Evolutionary conservation across 2,329 filamentous ascomycete genomes (phyloP).

Genomic region (Aureobasidium sp.): DNA sequence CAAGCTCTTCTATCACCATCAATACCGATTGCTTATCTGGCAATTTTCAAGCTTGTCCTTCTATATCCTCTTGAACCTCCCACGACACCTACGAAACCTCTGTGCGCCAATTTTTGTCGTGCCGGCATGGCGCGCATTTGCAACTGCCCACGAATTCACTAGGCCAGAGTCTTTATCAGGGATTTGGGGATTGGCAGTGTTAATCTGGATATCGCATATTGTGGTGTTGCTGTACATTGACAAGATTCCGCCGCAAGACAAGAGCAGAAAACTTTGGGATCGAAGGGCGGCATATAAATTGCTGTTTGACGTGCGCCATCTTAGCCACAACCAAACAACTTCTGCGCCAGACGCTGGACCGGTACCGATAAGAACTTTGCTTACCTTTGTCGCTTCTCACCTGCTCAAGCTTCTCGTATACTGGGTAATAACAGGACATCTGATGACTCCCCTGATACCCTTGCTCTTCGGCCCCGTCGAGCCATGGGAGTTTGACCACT

Average conservation of each 20-base stretch:
- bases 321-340: neutral
- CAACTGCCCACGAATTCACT: neutral
- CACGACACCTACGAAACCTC: neutral
- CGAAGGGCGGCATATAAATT: neutral
- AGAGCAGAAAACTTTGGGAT: neutral
- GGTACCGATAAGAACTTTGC: neutral
- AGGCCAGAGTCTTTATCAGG: neutral
- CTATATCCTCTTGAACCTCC: neutral
- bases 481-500: neutral
- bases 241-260: neutral
- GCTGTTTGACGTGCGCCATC: neutral
- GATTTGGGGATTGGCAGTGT: neutral
- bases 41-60: neutral
- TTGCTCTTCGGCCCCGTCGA: neutral
- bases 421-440: neutral
- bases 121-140: neutral
- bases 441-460: neutral
- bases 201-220: neutral
- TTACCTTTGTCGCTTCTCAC: neutral
- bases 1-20: neutral
- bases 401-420: neutral
- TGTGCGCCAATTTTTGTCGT: neutral
- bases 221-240: neutral
- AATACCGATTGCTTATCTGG: neutral
- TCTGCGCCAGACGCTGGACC: neutral